phyloP scores from a whole-genome alignment of 306 rosid genomes.

The Geum urbanum region DNA sequence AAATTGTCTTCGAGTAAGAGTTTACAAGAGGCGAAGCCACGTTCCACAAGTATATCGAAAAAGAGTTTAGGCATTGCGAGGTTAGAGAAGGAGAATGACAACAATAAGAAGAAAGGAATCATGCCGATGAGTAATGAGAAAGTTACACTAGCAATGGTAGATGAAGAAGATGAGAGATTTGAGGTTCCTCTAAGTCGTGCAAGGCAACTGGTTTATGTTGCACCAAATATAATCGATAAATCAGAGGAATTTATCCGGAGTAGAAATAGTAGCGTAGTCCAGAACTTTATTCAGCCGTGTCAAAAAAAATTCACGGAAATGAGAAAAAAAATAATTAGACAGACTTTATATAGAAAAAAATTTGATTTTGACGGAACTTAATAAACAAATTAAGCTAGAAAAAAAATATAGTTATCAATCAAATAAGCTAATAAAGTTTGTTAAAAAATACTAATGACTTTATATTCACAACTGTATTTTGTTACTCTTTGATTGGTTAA shows the following conservation, averaged over 20 bases:
- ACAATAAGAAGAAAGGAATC: slow-evolving; percentile 22
- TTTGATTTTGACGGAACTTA: too few species aligned
- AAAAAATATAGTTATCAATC: too few species aligned
- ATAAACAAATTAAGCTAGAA: too few species aligned
- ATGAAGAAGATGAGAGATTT: slow-evolving; percentile 6
- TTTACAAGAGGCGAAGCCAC: neutral
- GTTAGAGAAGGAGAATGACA: slow-evolving; percentile 18
- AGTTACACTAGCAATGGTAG: neutral
- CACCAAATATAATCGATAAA: slow-evolving; percentile 28
- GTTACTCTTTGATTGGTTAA: too few species aligned
- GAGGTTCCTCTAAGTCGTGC: neutral
- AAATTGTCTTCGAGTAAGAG: neutral
- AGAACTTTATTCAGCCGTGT: too few species aligned
- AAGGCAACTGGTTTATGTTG: slow-evolving; percentile 25
- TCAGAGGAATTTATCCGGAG: slow-evolving; percentile 32
- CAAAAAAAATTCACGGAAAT: too few species aligned
- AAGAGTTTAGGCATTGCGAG: neutral
- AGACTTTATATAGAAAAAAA: too few species aligned
- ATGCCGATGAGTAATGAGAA: neutral
- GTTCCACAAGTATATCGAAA: neutral
- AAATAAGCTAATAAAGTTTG: too few species aligned
- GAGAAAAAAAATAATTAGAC: too few species aligned
- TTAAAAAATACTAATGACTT: too few species aligned
- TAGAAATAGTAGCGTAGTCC: too few species aligned
- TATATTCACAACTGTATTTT: too few species aligned